Evolutionary conservation across 2,329 filamentous ascomycete genomes (phyloP), one percentile per base, ranked within the genome.

Genomic region (Beauveria sp.): DNA sequence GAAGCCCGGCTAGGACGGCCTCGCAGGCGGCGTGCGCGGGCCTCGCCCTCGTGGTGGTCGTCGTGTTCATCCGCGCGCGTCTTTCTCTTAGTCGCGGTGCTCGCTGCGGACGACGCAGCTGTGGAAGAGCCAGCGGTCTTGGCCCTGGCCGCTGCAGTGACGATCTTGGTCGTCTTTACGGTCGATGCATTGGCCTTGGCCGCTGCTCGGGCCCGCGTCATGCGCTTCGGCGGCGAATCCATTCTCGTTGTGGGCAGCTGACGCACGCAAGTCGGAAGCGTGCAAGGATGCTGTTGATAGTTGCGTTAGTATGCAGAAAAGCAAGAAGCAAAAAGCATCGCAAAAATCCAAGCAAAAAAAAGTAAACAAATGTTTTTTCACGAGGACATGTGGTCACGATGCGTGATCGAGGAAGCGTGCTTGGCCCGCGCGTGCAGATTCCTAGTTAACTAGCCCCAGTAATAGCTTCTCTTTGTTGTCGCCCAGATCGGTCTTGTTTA

Each of bases 221-320:
- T 78, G 65, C 83, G 80, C 73, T 84, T 84, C 42, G 83, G 83
- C 57, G 83, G 82, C 62, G 81, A 85, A 65, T 82, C 80, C 82
- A 86, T 84, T 65, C 57, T 76, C 64, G 43, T 43, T 64, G 50
- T 60, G 40, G 38, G 38, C 54, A n/a, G n/a, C 9, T 59, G 16
- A n/a, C 57, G 56, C 59, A 64, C 62, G 49, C 22, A 63, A 34
- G 50, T 65, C 62, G 63, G 63, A 60, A 65, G 60, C 64, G 24
- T 59, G 52, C 57, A 53, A 40, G 40, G 18, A 16, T 28, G 14
- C 18, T 47, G 56, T 20, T 26, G n/a, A 20, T 53, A n/a, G 18
- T 47, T 47, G 12, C 20, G n/a, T n/a, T 53, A 18, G 18, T 67
- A 67, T 66, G 55, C n/a, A 30, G 28, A 56, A 61, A 56, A 52